These are phyloP conservation scores for Tremellales sp. DNA, from an alignment of 1,284 basidiomycete genomes.

Conservation along the genomic window DNA sequence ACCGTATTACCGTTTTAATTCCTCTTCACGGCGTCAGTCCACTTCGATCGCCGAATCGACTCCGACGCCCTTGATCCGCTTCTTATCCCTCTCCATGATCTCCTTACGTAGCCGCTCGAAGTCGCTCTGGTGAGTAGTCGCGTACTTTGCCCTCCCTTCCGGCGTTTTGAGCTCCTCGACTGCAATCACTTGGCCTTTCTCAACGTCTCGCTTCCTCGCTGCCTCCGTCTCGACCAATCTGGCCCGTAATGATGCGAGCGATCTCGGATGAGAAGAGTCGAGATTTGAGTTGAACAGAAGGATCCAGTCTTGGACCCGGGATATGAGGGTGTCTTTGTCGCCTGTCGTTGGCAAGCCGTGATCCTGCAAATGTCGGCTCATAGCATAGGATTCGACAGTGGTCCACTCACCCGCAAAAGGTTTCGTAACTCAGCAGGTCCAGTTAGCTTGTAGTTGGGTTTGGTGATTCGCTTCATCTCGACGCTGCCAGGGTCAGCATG, in stretches of 20 bases:
- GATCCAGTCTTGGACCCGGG: constrained; percentile 45
- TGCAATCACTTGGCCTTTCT: constrained; percentile 36
- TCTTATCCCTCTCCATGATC: constrained; percentile 35
- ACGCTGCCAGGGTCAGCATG: constrained; percentile 9
- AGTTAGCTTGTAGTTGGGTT: constrained; percentile 45
- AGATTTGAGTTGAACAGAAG: constrained; percentile 47
- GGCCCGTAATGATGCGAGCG: constrained; percentile 35
- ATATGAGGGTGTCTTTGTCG: constrained; percentile 32
- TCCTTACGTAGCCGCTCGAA: constrained; percentile 39
- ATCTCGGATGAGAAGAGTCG: constrained; percentile 42
- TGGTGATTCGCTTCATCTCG: constrained; percentile 39
- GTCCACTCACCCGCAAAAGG: constrained; percentile 25
- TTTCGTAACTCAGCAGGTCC: constrained; percentile 34
- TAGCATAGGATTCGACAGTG: constrained; percentile 8
- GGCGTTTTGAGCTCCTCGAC: constrained; percentile 29
- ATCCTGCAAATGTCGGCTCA: constrained; percentile 16
- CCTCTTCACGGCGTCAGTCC: constrained; percentile 18
- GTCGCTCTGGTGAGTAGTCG: constrained; percentile 31
- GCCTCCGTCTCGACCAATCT: constrained; percentile 32
- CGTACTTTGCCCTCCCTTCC: constrained; percentile 36
- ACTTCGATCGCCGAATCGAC: constrained; percentile 39
- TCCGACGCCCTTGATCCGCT: constrained; percentile 12
- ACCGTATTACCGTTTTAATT: no score
- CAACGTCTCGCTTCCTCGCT: constrained; percentile 32
- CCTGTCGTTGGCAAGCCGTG: constrained; percentile 38